These are phyloP conservation scores for Amaranthus cruentus DNA, from an alignment of 148 eudicot species.

Conservation along the genomic window DNA sequence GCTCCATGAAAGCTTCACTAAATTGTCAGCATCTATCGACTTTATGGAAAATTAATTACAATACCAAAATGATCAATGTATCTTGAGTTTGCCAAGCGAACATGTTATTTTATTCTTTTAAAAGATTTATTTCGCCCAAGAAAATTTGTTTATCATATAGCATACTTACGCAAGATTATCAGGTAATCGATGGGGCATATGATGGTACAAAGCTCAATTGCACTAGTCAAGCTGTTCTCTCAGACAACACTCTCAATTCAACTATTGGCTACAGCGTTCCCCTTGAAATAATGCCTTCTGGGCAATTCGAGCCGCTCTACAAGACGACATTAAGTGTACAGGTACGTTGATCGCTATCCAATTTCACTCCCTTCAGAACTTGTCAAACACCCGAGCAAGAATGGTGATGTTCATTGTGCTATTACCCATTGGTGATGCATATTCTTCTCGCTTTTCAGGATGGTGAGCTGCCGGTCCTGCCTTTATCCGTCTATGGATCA, in stretches of 20 bases:
- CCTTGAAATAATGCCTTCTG: slow-evolving; percentile 84
- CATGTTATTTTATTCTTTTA: background rate
- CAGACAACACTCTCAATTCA: slow-evolving; percentile 49
- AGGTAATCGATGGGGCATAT: slow-evolving; percentile 87
- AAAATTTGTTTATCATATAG: background rate
- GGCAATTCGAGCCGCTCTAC: slow-evolving; percentile 93
- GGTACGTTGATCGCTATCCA: slow-evolving; percentile 32
- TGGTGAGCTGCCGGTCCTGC: slow-evolving; percentile 96
- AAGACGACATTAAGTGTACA: slow-evolving; percentile 80
- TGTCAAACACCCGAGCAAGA: background rate
- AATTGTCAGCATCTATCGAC: background rate
- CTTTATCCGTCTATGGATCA: slow-evolving; percentile 92
- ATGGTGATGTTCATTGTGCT: background rate
- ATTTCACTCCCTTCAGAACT: background rate
- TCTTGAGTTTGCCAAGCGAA: background rate
- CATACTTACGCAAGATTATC: slow-evolving; percentile 17
- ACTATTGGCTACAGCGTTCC: slow-evolving; percentile 69
- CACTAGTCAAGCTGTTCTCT: slow-evolving; percentile 77
- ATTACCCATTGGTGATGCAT: background rate
- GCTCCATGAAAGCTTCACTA: background rate
- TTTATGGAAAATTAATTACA: background rate
- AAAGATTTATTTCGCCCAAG: background rate
- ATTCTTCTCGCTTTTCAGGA: slow-evolving; percentile 44
- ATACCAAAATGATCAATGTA: background rate
- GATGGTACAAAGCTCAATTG: slow-evolving; percentile 68